phyloP scores from a whole-genome alignment of 2,329 filamentous ascomycete species.

The Sclerotinia sclerotiorum region DNA sequence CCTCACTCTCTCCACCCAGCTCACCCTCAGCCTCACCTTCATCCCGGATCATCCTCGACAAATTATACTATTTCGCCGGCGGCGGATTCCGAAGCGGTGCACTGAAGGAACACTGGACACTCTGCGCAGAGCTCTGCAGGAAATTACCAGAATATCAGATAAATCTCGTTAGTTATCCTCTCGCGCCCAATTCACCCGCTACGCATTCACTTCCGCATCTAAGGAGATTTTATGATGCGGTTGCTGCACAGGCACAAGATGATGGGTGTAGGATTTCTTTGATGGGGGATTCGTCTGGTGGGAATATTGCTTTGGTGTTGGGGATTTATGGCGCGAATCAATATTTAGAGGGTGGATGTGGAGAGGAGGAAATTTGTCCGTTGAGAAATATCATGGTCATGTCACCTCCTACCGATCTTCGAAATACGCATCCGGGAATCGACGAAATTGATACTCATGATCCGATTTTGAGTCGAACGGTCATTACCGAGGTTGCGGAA shows the following conservation, averaged over 20 bases:
- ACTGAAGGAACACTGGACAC: not conserved
- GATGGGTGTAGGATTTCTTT: not conserved
- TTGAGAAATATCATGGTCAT: constrained; percentile 29
- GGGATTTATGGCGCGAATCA: not conserved
- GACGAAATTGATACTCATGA: constrained; percentile 26
- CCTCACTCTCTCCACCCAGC: not conserved
- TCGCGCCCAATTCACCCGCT: not conserved
- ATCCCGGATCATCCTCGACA: not conserved
- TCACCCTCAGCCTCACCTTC: not conserved
- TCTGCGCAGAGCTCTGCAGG: not conserved
- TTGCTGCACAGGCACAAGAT: not conserved
- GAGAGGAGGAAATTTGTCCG: constrained; percentile 6
- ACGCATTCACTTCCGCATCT: not conserved
- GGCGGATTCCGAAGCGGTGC: constrained; percentile 1
- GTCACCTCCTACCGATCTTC: constrained; percentile 28
- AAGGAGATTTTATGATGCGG: not conserved
- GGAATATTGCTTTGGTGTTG: constrained; percentile 5
- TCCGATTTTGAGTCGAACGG: constrained; percentile 27
- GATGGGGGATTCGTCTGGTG: constrained; percentile 18
- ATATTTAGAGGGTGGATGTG: not conserved
- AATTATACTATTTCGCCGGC: constrained; percentile 11
- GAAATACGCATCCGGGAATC: constrained; percentile 30
- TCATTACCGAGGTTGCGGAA: constrained; percentile 26
- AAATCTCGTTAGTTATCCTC: not conserved
- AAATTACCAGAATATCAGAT: constrained; percentile 7